Base-by-base conservation (phyloP, 2,329 filamentous ascomycete genomes). In the Hawksworthiomyces lignivorus region DNA sequence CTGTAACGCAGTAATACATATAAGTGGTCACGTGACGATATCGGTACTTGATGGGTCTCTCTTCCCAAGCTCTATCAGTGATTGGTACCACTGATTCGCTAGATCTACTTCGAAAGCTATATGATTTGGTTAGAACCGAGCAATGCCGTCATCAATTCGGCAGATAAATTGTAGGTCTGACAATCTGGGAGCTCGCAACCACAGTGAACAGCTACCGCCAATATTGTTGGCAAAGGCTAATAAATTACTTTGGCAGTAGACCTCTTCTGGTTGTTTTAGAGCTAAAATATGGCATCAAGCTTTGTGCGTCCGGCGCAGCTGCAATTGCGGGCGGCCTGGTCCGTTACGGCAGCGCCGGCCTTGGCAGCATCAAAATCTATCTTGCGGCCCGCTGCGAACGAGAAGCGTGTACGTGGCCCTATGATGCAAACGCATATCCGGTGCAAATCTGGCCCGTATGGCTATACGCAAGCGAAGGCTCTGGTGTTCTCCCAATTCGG, bases 391-490 rank as follows among this genome's bases (percentile, higher is more conserved):
- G n/a, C n/a, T n/a, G n/a, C n/a, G n/a, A n/a, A n/a, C n/a, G n/a
- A n/a, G n/a, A n/a, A n/a, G n/a, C n/a, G n/a, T n/a, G n/a, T n/a
- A n/a, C 34, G 20, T 8, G 24, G 26, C 26, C 44, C 44, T 4
- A n/a, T 37, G 31, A 30, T 17, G 31, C 38, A 39, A 36, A 41
- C 28, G 11, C 24, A 31, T 0, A 35, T 48, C 40, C 69, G 75
- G 33, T 57, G 59, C 59, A 76, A 75, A 56, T 78, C 75, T 4
- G 75, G 73, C 0, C 75, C 77, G 1, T 89, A 87, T 58, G 86
- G 86, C 54, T 92, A 92, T 65, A 86, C 84, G 31, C 85, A 90
- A 63, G 82, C 85, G 50, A 89, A 88, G 67, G 77, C 82, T n/a
- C 77, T 92, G 50, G 78, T 85, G 35, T 87, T 86, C 61, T 76